Evolutionary conservation across 345 rosid genomes (phyloP), one percentile per base, ranked within the genome.

Genomic region (Salix suchowensis): DNA sequence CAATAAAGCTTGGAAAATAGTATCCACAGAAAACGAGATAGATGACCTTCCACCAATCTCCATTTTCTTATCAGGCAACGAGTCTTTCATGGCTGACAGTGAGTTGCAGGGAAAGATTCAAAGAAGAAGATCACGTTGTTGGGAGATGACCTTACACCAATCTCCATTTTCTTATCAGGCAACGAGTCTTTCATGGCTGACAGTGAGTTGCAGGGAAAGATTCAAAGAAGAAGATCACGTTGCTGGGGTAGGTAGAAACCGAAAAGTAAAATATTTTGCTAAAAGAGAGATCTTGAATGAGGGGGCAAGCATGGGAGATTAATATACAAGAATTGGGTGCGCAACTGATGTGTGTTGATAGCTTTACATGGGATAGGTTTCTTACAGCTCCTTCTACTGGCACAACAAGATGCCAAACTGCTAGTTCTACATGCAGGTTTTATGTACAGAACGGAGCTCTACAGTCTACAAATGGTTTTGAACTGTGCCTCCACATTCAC

Each of bases 341-440:
- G 77, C 36, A 55, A 67, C 28, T 61, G 55, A 68, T 23, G 74
- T 50, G 65, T 50, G 65, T 18, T 52, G 26, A n/a, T 61, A 40
- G 46, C n/a, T 74, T 60, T 23, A 44, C 19, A 60, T 21, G 58
- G 58, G 54, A 61, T 16, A 50, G 37, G 7, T 32, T 14, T 16
- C 52, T 72, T 75, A 70, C 62, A 71, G 65, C 28, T 36, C 36
- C 23, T 30, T 30, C 71, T 30, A 64, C 6, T 32, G 8, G 26
- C 68, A 65, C 28, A 19, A 37, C 73, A 32, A 64, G 4, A 32
- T 15, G 19, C 32, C n/a, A 24, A 24, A 62, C 67, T 36, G 19
- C 61, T 28, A 39, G 32, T 61, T 60, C 55, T 67, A 75, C 44
- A 60, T 2, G 36, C 67, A 5, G 39, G 21, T 28, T 23, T 46